Conservation (phyloP, 805 yeast genomes). For the Yamadazyma akitaensis region DNA sequence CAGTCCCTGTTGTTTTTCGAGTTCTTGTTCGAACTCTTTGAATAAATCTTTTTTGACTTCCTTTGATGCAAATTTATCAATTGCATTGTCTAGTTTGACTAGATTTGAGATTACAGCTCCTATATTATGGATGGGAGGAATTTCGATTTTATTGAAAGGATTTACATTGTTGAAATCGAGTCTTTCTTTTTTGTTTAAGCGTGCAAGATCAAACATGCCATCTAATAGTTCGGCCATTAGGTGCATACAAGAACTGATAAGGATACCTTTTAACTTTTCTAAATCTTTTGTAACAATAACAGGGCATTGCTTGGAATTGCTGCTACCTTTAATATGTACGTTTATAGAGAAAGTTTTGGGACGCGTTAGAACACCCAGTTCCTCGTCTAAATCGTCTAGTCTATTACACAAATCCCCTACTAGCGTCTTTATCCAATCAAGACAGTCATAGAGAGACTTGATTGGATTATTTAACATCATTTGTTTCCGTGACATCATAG, state of each 20-base stretch:
- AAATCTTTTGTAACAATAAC: conserved; percentile 35
- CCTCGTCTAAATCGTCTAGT: conserved; percentile 71
- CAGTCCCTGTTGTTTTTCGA: neutral
- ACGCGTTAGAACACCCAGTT: conserved; percentile 31
- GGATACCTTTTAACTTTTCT: conserved; percentile 29
- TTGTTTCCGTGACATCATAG: conserved; percentile 88
- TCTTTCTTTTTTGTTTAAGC: conserved; percentile 20
- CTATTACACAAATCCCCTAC: conserved; percentile 75
- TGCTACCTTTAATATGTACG: conserved; percentile 18
- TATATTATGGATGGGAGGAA: conserved; percentile 46
- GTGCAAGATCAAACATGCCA: conserved; percentile 17
- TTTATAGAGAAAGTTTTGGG: conserved; percentile 55
- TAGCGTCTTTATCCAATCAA: conserved; percentile 79
- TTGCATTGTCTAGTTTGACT: conserved; percentile 23
- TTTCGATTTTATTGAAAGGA: conserved; percentile 19
- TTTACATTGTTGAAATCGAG: conserved; percentile 12
- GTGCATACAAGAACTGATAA: conserved; percentile 30
- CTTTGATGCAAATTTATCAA: conserved; percentile 7
- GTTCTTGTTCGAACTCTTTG: conserved; percentile 14
- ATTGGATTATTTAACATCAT: conserved; percentile 57
- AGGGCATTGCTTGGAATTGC: conserved; percentile 40
- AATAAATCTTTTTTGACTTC: conserved; percentile 10
- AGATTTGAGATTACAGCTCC: conserved; percentile 46
- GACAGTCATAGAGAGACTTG: conserved; percentile 50
- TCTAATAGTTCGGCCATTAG: conserved; percentile 41